Evolutionary conservation across 768 basidiomycete species (phyloP).

Genomic region (Sarcomyxa edulis): DNA sequence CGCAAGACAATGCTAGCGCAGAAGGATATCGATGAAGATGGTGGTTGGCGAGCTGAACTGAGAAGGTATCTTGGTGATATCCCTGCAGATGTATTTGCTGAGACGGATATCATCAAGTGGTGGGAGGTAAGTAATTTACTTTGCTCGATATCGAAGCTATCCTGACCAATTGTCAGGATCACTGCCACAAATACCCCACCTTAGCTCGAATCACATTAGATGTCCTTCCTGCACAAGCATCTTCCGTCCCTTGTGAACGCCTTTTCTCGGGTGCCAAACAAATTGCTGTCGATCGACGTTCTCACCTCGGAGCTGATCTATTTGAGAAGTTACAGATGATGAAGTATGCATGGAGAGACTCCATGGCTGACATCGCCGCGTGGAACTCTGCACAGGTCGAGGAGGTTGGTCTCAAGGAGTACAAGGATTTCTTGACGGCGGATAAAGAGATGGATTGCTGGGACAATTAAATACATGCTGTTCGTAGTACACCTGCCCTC

Average conservation of each 20-base stretch:
- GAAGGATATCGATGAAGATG: conserved; percentile 1
- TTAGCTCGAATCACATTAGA: conserved; percentile 12
- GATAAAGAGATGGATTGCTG: neutral
- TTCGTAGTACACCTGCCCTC: no score
- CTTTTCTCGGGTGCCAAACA: conserved; percentile 8
- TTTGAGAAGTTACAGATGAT: conserved; percentile 5
- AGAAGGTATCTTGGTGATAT: conserved; percentile 4
- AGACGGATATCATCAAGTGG: conserved; percentile 7
- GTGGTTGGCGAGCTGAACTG: conserved; percentile 5
- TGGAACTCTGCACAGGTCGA: neutral
- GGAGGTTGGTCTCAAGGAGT: neutral
- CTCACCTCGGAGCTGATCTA: neutral
- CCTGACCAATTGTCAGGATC: neutral
- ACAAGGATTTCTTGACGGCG: neutral
- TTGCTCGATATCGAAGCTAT: no score
- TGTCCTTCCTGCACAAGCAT: conserved; percentile 13
- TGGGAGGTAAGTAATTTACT: conserved; percentile 3
- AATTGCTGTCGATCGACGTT: conserved; percentile 1
- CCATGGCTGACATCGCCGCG: neutral
- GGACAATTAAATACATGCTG: neutral
- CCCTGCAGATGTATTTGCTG: conserved; percentile 3
- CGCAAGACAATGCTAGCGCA: neutral
- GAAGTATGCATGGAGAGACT: conserved; percentile 3
- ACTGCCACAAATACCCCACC: conserved; percentile 10
- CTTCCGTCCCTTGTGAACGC: conserved; percentile 15